Conservation (phyloP, 202 grass and related monocot genomes). For the Sporobolus alterniflorus region DNA sequence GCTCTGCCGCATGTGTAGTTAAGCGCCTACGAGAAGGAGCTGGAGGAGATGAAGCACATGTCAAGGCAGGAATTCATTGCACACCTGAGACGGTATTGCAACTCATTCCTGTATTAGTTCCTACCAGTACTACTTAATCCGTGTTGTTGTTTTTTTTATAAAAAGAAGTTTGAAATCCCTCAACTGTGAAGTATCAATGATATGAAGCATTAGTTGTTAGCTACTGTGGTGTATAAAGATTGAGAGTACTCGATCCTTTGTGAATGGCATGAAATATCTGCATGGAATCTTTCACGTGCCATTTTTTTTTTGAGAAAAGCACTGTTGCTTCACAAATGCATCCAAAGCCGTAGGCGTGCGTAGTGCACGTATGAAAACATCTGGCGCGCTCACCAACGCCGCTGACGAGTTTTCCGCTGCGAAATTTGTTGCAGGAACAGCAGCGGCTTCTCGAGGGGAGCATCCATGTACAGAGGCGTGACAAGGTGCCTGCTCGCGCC, state of each 20-base stretch:
- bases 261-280: not conserved
- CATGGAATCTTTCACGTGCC: constrained; percentile 28
- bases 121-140: too few relatives aligned
- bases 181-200: not conserved
- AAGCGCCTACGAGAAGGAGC: constrained; percentile 77
- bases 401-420: constrained; percentile 8
- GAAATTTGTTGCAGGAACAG: constrained; percentile 70
- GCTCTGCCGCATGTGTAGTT: constrained; percentile 39
- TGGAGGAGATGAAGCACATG: constrained; percentile 91
- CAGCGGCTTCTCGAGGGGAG: constrained; percentile 87
- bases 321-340: constrained; percentile 21
- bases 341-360: constrained; percentile 16
- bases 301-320: too few relatives aligned
- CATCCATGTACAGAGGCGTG: constrained; percentile 88
- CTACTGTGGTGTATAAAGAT: too few relatives aligned
- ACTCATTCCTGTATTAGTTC: not conserved
- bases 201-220: not conserved
- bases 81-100: constrained; percentile 67
- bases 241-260: not conserved
- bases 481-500: constrained; percentile 57
- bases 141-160: too few relatives aligned
- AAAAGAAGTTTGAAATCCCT: not conserved
- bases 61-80: constrained; percentile 83
- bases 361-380: too few relatives aligned
- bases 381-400: constrained; percentile 19